Evolutionary conservation across 306 rosid species (phyloP).

Genomic region (Trifolium dubium): DNA sequence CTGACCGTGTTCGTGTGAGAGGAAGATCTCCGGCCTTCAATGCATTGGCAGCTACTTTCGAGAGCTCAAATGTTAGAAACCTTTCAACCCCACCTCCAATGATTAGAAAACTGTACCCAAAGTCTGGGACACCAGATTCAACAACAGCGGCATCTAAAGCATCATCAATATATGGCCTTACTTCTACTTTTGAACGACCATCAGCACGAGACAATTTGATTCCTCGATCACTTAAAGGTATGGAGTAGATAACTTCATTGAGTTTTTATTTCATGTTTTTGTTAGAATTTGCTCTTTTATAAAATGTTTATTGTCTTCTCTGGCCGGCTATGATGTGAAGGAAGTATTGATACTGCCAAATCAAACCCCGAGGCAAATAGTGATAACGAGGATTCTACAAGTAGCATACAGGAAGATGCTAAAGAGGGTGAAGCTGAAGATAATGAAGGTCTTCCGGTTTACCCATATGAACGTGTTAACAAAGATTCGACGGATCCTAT

Average conservation of each 20-base stretch:
- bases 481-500: slow-evolving; percentile 69
- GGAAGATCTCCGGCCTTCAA: slow-evolving; percentile 99
- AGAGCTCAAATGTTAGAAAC: slow-evolving; percentile 72
- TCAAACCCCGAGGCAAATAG: slow-evolving; percentile 49
- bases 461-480: slow-evolving; percentile 76
- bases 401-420: slow-evolving; percentile 75
- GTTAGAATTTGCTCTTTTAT: slow-evolving; percentile 20
- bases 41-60: slow-evolving; percentile 90
- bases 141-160: slow-evolving; percentile 60
- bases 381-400: slow-evolving; percentile 53
- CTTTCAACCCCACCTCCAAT: slow-evolving; percentile 98
- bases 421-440: slow-evolving; percentile 91
- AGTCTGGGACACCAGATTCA: slow-evolving; percentile 71
- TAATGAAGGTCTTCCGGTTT: slow-evolving; percentile 70
- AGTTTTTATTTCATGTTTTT: slow-evolving; percentile 22
- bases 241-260: slow-evolving; percentile 31
- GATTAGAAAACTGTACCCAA: slow-evolving; percentile 80
- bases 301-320: slow-evolving; percentile 21
- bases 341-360: slow-evolving; percentile 52
- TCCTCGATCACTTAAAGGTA: slow-evolving; percentile 85
- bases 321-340: slow-evolving; percentile 48
- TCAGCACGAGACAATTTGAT: slow-evolving; percentile 67
- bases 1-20: slow-evolving; percentile 92
- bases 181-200: slow-evolving; percentile 67
- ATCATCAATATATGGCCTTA: slow-evolving; percentile 68